Conservation (phyloP, 2,329 filamentous ascomycete species). For the Eutypa lata region DNA sequence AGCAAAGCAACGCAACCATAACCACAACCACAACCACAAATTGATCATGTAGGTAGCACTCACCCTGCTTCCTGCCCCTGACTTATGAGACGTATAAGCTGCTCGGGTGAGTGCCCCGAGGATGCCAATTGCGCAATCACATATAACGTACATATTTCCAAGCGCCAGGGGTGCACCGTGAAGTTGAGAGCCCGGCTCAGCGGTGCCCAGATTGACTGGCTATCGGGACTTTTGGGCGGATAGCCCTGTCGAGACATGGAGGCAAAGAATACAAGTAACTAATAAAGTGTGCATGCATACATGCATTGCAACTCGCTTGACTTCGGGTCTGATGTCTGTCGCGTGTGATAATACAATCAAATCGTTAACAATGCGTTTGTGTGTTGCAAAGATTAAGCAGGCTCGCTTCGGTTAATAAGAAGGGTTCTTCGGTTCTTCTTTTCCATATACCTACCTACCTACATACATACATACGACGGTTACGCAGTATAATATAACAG, state of each 20-base stretch:
- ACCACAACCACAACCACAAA: too few species aligned
- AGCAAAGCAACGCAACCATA: not conserved
- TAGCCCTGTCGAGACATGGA: conserved; percentile 15
- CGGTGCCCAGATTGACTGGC: conserved; percentile 26
- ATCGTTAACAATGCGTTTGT: too few species aligned
- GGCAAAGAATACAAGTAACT: conserved; percentile 10
- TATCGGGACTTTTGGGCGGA: conserved; percentile 10
- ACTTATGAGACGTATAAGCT: not conserved
- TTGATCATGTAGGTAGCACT: too few species aligned
- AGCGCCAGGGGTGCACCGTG: conserved; percentile 12
- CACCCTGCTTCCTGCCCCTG: not conserved
- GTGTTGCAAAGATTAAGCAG: too few species aligned
- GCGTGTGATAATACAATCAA: conserved; percentile 6
- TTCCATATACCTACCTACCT: too few species aligned
- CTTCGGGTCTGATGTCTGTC: conserved; percentile 16
- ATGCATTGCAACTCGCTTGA: conserved; percentile 30
- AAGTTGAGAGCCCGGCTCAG: conserved; percentile 22
- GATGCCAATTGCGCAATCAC: not conserved
- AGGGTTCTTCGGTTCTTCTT: too few species aligned
- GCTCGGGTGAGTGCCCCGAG: not conserved
- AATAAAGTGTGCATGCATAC: conserved; percentile 18
- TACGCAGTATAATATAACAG: too few species aligned
- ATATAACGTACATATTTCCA: not conserved
- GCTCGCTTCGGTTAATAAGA: too few species aligned
- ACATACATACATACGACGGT: too few species aligned